Evolutionary conservation across 768 basidiomycete species (phyloP).

Genomic region (Calvatia gigantea): DNA sequence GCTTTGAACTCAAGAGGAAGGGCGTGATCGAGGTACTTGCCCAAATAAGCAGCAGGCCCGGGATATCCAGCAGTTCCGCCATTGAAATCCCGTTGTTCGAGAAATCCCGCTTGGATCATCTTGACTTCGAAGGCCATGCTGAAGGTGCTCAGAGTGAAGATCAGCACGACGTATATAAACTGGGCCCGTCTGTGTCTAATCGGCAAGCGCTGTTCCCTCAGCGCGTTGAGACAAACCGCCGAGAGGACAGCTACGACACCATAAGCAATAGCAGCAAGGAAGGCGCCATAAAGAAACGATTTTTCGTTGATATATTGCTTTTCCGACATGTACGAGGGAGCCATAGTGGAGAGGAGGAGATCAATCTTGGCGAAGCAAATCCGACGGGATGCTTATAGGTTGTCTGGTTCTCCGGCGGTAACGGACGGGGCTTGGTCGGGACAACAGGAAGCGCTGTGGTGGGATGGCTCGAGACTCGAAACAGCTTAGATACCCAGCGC

Average conservation of each 20-base stretch:
- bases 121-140: constrained; percentile 3
- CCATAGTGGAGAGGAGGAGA: background rate
- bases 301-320: constrained; percentile 6
- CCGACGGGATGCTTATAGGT: background rate
- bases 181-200: background rate
- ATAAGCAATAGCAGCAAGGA: constrained; percentile 5
- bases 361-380: background rate
- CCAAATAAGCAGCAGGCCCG: constrained; percentile 4
- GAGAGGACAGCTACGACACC: constrained; percentile 1
- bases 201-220: background rate
- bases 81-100: constrained; percentile 7
- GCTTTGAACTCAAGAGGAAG: constrained; percentile 1
- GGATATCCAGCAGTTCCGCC: constrained; percentile 7
- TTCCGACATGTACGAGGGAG: constrained; percentile 5
- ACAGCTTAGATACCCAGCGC: too few species aligned
- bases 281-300: constrained; percentile 7
- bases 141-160: constrained; percentile 3
- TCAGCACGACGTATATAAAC: background rate
- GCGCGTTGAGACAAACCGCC: background rate
- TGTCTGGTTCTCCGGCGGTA: background rate
- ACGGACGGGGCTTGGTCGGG: background rate
- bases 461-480: too few species aligned
- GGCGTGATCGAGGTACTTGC: constrained; percentile 4
- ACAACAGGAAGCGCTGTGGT: background rate
- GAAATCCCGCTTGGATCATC: constrained; percentile 6